phyloP scores from a whole-genome alignment of 1,139 yeast genomes.

The Pichia sorboxylosa region DNA sequence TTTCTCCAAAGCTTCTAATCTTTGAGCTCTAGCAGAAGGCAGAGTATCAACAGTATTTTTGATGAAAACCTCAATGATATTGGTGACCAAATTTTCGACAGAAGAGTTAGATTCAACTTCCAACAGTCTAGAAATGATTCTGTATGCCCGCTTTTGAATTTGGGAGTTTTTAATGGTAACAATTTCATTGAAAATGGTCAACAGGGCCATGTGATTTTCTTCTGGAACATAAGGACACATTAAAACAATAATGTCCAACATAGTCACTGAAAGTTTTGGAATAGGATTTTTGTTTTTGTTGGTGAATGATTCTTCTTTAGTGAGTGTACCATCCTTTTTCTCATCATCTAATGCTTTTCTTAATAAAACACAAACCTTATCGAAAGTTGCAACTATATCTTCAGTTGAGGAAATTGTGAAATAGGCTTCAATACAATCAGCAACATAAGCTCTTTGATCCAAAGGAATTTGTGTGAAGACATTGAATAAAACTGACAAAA shows the following conservation, averaged over 20 bases:
- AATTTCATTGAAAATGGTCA: slow-evolving; percentile 65
- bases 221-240: slow-evolving; percentile 76
- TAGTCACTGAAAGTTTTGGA: slow-evolving; percentile 59
- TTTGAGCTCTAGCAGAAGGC: slow-evolving; percentile 69
- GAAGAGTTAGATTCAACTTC: slow-evolving; percentile 51
- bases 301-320: slow-evolving; percentile 22
- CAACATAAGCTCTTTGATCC: slow-evolving; percentile 70
- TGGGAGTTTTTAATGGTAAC: slow-evolving; percentile 50
- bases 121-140: slow-evolving; percentile 59
- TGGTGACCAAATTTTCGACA: slow-evolving; percentile 36
- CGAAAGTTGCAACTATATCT: slow-evolving; percentile 66
- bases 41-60: slow-evolving; percentile 50
- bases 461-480: slow-evolving; percentile 81
- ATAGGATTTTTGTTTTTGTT: slow-evolving; percentile 15
- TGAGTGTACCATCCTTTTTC: slow-evolving; percentile 21
- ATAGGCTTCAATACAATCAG: slow-evolving; percentile 77
- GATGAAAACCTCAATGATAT: slow-evolving; percentile 50
- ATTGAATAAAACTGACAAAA: slow-evolving; percentile 79
- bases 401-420: slow-evolving; percentile 56
- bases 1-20: slow-evolving; percentile 56
- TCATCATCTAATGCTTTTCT: slow-evolving; percentile 68
- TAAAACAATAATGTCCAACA: slow-evolving; percentile 83
- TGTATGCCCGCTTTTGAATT: slow-evolving; percentile 82
- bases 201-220: slow-evolving; percentile 58
- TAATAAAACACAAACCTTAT: slow-evolving; percentile 72